Evolutionary conservation across 148 eudicot species (phyloP), one percentile per base, ranked within the genome.

Genomic region (Cornus florida): DNA sequence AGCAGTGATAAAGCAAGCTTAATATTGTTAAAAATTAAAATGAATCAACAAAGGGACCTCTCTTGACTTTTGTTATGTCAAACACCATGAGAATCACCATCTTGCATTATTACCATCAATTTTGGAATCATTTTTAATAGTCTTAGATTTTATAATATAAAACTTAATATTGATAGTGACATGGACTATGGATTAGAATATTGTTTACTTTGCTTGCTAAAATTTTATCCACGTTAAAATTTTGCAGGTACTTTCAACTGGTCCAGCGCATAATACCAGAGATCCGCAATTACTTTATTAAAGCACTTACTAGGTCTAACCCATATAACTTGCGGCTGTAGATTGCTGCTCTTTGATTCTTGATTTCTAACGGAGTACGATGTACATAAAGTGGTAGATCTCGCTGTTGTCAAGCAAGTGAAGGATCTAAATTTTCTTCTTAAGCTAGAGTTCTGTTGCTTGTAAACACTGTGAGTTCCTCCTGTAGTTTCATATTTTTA

Each of bases 211-310:
- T 68, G 13, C 62, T 48, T 24, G 19, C 38, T 60, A 10, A 28
- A 66, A 23, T 7, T 10, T 19, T 32, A 0, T 22, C 64, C 14
- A 19, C 22, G 20, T 32, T 22, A 10, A 41, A 72, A 33, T 17
- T 71, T 62, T 66, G 76, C 93, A 93, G 98, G 96, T 90, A 89
- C 39, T 77, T 77, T 13, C 71, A 76, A 69, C 87, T 95, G 69
- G 90, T 95, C 72, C 88, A 89, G 67, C 92, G 89, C 20, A 89
- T 93, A 32, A 69, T 91, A 72, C 97, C 97, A 16, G 98, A 93
- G 83, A 92, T 89, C 43, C 90, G 84, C 23, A 87, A 74, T 65
- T 92, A 90, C 86, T 92, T 93, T 69, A 80, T 78, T 22, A 83
- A 85, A 81, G 80, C 80, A 41, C 93, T 95, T 28, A 80, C 81